Evolutionary conservation across 129 eudicot genomes (phyloP).

Genomic region (Pulicaria dysenterica): DNA sequence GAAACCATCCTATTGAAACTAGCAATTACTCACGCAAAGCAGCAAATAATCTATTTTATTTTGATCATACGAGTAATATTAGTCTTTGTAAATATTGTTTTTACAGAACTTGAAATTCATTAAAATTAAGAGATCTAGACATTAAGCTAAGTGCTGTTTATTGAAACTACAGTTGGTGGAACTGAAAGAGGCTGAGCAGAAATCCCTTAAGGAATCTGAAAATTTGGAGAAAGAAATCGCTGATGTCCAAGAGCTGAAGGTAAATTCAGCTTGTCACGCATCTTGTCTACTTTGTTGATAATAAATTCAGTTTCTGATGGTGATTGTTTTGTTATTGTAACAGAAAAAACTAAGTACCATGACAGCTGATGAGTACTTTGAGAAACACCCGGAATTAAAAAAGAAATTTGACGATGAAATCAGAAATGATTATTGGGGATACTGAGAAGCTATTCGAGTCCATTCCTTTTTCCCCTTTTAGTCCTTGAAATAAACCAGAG

Average conservation of each 20-base stretch:
- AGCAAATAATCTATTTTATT: no score
- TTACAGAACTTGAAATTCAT: no score
- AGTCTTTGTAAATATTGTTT: no score
- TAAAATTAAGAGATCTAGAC: no score
- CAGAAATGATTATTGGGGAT: conserved; percentile 96
- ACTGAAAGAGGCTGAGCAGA: conserved; percentile 83
- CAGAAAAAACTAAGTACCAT: conserved; percentile 88
- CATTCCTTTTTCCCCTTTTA: neutral
- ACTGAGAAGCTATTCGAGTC: conserved; percentile 31
- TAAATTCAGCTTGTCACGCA: conserved; percentile 32
- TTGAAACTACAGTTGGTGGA: conserved; percentile 65
- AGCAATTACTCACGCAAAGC: no score
- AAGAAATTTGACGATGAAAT: conserved; percentile 96
- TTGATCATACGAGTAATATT: no score
- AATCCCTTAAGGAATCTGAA: conserved; percentile 76
- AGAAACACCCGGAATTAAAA: conserved; percentile 88
- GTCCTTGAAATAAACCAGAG: neutral
- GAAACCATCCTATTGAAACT: no score
- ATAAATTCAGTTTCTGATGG: neutral
- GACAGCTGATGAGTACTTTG: conserved; percentile 99
- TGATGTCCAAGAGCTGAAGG: conserved; percentile 90
- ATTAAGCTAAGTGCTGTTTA: neutral
- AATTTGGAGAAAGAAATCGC: conserved; percentile 95
- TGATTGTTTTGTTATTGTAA: conserved; percentile 5
- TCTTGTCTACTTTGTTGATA: no score